A percentile compares a stretch with the other conserved stretches of the same genome.
Evolutionary conservation across 2,329 filamentous ascomycete species (phyloP).

Genomic region (Pyricularia grisea): DNA sequence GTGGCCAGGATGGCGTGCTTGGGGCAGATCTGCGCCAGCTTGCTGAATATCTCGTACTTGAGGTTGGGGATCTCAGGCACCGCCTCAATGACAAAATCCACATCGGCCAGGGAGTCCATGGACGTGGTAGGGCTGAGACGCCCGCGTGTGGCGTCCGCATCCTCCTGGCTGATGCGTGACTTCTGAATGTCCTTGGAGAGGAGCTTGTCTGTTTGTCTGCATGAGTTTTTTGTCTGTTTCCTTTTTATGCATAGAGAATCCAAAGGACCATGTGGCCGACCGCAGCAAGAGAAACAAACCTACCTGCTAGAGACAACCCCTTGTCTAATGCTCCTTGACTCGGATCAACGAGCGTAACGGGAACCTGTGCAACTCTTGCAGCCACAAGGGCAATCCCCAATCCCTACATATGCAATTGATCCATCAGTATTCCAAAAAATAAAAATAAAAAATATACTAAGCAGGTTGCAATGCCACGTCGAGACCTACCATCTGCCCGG

Average conservation of each 20-base stretch:
- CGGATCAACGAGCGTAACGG: constrained; percentile 77
- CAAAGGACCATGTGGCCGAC: not conserved
- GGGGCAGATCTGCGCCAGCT: constrained; percentile 72
- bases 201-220: constrained; percentile 62
- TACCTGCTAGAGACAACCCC: constrained; percentile 81
- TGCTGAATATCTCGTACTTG: constrained; percentile 79
- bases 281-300: constrained; percentile 10
- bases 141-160: constrained; percentile 63
- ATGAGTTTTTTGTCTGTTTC: not conserved
- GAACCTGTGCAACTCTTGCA: constrained; percentile 71
- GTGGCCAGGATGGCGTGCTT: constrained; percentile 86
- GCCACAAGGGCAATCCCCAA: constrained; percentile 93
- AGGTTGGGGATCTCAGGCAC: constrained; percentile 85
- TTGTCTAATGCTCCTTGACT: constrained; percentile 81
- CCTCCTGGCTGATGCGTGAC: constrained; percentile 70
- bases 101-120: constrained; percentile 68
- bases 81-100: constrained; percentile 96
- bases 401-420: constrained; percentile 46
- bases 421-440: not conserved
- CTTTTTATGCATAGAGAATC: constrained; percentile 4
- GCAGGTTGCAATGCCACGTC: constrained; percentile 21
- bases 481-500: constrained; percentile 79
- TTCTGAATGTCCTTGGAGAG: constrained; percentile 89
- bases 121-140: constrained; percentile 62
- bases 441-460: too few species aligned